Evolutionary conservation across 2,329 filamentous ascomycete species (phyloP).

Genomic region (Penicillium sp.): DNA sequence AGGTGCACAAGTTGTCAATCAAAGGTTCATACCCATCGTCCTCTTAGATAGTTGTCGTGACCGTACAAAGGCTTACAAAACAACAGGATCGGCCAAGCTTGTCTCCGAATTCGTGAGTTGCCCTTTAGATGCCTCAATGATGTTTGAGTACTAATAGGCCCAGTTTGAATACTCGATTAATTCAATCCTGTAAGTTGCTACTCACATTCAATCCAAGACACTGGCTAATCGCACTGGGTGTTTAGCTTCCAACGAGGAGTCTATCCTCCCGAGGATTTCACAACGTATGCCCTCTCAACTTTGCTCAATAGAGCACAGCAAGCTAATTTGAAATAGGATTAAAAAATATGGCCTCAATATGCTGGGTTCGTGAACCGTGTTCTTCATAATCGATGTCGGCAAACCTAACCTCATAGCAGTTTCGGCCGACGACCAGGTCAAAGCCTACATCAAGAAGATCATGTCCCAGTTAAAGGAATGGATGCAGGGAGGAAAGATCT

Average conservation of each 20-base stretch:
- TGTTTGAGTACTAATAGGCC: conserved; percentile 38
- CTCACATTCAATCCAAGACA: neutral
- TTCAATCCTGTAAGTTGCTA: conserved; percentile 72
- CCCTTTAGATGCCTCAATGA: conserved; percentile 8
- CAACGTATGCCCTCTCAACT: conserved; percentile 52
- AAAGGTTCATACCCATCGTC: conserved; percentile 32
- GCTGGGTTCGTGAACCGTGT: conserved; percentile 59
- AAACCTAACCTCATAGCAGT: conserved; percentile 51
- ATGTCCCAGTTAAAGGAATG: conserved; percentile 97
- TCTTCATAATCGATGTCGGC: neutral
- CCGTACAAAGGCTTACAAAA: conserved; percentile 28
- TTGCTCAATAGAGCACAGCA: neutral
- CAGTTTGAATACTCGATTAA: conserved; percentile 96
- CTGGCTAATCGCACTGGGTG: conserved; percentile 20
- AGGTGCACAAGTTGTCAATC: conserved; percentile 85
- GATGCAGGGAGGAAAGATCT: conserved; percentile 97
- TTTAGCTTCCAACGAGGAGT: conserved; percentile 75
- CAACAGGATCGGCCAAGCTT: conserved; percentile 69
- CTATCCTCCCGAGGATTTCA: conserved; percentile 94
- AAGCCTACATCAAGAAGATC: conserved; percentile 98
- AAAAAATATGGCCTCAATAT: conserved; percentile 99
- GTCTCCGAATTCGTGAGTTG: conserved; percentile 87
- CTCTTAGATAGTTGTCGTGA: neutral
- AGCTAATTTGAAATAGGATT: conserved; percentile 51
- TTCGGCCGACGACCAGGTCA: conserved; percentile 94